phyloP scores from a whole-genome alignment of 2,329 filamentous ascomycete genomes.

The Ascochyta lentis region DNA sequence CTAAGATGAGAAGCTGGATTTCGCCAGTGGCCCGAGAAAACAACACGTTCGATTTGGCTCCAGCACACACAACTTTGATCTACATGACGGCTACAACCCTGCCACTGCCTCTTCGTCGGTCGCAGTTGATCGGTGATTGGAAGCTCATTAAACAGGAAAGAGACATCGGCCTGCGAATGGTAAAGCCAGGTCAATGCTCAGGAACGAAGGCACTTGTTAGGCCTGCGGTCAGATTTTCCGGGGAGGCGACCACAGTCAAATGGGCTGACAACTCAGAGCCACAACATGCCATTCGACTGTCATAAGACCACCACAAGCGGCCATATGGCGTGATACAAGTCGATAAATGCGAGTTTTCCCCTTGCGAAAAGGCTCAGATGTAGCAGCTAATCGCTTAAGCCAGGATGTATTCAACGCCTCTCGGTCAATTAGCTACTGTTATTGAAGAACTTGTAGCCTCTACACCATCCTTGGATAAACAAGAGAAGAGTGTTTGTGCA shows the following conservation, averaged over 20 bases:
- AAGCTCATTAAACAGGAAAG: neutral
- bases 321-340: neutral
- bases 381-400: too few species aligned
- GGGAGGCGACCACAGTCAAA: neutral
- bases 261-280: neutral
- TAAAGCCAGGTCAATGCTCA: neutral
- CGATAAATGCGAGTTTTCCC: neutral
- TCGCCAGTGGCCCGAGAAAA: too few species aligned
- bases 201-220: neutral
- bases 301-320: neutral
- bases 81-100: neutral
- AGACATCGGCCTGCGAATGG: neutral
- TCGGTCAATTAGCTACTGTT: too few species aligned
- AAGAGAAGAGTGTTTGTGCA: too few species aligned
- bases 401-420: too few species aligned
- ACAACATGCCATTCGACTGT: neutral
- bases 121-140: neutral
- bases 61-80: neutral
- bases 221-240: neutral
- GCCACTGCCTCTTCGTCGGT: neutral
- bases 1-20: neutral
- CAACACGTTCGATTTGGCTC: neutral
- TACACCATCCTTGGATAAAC: too few species aligned
- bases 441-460: too few species aligned
- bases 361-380: too few species aligned